Evolutionary conservation across 2,329 filamentous ascomycete species (phyloP).

Genomic region (Venturia effusa): DNA sequence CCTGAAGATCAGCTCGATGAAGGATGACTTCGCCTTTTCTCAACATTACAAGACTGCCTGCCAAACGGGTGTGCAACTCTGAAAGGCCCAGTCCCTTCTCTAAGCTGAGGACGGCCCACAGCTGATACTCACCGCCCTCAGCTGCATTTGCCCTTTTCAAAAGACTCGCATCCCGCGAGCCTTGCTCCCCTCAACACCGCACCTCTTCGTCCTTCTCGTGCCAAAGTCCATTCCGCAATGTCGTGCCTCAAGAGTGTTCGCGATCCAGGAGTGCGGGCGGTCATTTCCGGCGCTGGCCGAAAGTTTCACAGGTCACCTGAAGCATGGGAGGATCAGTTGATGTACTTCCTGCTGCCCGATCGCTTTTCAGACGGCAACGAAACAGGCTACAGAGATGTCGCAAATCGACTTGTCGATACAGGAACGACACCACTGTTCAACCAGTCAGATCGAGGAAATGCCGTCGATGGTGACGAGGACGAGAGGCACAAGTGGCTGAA

Average conservation of each 20-base stretch:
- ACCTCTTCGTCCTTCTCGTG: neutral
- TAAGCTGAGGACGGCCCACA: neutral
- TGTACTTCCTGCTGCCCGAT: slow-evolving; percentile 18
- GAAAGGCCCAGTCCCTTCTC: neutral
- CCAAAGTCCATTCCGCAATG: neutral
- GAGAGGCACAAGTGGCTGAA: slow-evolving; percentile 12
- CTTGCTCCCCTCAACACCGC: neutral
- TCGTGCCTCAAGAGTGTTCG: neutral
- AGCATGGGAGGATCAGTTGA: slow-evolving; percentile 18
- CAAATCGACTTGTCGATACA: neutral
- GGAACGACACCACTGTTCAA: slow-evolving; percentile 8
- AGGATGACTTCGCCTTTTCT: neutral
- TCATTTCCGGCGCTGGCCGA: neutral
- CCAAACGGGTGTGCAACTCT: neutral
- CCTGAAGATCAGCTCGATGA: neutral
- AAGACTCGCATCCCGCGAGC: neutral
- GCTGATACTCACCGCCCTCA: neutral
- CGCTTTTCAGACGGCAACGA: slow-evolving; percentile 16
- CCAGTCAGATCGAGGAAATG: slow-evolving; percentile 12
- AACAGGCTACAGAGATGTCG: neutral
- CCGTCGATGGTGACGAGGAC: neutral
- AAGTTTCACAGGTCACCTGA: slow-evolving; percentile 14
- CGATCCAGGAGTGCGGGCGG: slow-evolving; percentile 2
- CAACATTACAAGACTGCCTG: neutral
- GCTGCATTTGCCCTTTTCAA: neutral